Evolutionary conservation across 768 basidiomycete species (phyloP).

Genomic region (Atractiella rhizophila): DNA sequence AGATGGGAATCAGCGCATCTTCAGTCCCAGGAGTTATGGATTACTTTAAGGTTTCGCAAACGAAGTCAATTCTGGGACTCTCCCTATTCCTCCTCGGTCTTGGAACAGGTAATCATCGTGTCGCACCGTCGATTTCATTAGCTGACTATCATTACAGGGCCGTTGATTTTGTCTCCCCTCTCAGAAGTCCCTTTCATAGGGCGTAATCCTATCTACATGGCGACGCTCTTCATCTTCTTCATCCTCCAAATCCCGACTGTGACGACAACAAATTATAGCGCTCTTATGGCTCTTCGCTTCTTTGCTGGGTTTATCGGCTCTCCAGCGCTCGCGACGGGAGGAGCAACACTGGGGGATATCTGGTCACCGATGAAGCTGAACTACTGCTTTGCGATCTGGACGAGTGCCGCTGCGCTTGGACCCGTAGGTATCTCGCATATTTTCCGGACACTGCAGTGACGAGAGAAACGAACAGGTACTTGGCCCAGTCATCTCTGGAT

Average conservation of each 20-base stretch:
- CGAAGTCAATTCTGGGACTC: constrained; percentile 17
- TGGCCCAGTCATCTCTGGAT: constrained; percentile 19
- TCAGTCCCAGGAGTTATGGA: constrained; percentile 9
- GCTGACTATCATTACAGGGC: background rate
- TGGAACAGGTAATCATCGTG: constrained; percentile 21
- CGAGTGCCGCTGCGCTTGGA: constrained; percentile 15
- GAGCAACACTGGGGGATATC: constrained; percentile 19
- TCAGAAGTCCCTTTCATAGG: constrained; percentile 21
- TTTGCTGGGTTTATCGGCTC: constrained; percentile 22
- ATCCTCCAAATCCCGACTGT: constrained; percentile 19
- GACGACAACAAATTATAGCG: constrained; percentile 18
- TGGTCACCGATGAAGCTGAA: constrained; percentile 16
- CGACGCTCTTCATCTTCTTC: constrained; percentile 18
- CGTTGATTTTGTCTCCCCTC: constrained; percentile 9
- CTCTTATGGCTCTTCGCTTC: constrained; percentile 20
- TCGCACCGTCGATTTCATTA: background rate
- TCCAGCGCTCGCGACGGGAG: constrained; percentile 23
- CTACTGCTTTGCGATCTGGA: constrained; percentile 20
- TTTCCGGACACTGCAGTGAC: background rate
- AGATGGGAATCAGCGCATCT: constrained; percentile 4
- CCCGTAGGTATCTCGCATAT: constrained; percentile 10
- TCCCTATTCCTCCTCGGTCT: constrained; percentile 22
- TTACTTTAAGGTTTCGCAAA: constrained; percentile 8
- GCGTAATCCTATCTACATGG: constrained; percentile 20
- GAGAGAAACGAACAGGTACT: background rate